These are phyloP conservation scores for Mycena kentingensis DNA, from an alignment of 768 basidiomycete genomes.

Conservation along the genomic window DNA sequence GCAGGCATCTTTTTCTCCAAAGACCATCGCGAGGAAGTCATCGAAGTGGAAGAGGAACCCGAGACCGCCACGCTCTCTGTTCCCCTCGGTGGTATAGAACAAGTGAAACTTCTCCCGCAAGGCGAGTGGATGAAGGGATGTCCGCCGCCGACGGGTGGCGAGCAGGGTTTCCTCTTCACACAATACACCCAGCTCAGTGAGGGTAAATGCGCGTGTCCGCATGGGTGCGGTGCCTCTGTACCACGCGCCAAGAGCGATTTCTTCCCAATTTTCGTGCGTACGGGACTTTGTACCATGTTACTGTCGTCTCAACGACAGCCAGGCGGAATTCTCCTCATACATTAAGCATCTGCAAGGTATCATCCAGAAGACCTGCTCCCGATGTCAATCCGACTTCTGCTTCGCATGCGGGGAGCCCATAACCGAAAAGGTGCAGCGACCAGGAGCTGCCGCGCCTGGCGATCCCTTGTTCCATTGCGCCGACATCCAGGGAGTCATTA, in stretches of 20 bases:
- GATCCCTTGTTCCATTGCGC: constrained; percentile 84
- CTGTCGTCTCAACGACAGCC: constrained; percentile 20
- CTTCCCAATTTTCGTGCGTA: constrained; percentile 77
- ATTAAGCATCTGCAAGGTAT: constrained; percentile 60
- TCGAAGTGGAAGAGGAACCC: constrained; percentile 85
- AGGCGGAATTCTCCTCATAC: constrained; percentile 77
- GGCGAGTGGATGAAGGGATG: constrained; percentile 98
- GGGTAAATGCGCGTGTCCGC: constrained; percentile 68
- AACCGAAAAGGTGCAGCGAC: constrained; percentile 45
- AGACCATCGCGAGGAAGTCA: constrained; percentile 87
- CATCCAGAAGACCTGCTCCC: constrained; percentile 62
- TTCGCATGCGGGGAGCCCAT: constrained; percentile 75
- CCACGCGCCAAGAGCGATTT: constrained; percentile 74
- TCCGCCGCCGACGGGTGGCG: constrained; percentile 74
- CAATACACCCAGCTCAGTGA: constrained; percentile 75
- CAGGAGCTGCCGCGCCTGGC: constrained; percentile 46
- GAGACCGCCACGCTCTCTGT: constrained; percentile 50
- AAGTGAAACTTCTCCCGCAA: constrained; percentile 73
- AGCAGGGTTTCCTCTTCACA: constrained; percentile 86
- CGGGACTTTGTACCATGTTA: constrained; percentile 2
- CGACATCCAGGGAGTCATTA: constrained; percentile 83
- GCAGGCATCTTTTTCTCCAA: constrained; percentile 94
- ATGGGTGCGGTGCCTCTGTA: constrained; percentile 67
- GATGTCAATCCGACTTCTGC: constrained; percentile 65
- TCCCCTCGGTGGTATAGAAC: constrained; percentile 33